Evolutionary conservation across 768 basidiomycete genomes (phyloP), one percentile per base, ranked within the genome.

Genomic region (Lentinula sp.): DNA sequence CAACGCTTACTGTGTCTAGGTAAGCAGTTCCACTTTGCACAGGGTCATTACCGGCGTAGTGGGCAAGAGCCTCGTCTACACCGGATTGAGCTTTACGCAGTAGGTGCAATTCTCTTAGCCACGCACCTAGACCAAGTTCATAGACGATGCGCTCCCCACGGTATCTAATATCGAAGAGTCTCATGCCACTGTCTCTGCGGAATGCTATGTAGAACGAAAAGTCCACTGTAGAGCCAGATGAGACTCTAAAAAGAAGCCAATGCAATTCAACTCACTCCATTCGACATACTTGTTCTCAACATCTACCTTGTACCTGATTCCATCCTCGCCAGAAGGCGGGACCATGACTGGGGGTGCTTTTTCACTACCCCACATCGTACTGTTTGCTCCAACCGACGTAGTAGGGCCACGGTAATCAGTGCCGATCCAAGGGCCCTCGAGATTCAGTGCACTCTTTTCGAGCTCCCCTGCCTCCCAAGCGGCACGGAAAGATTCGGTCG

Each of bases 111-210:
- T 5, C 3, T 28, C 3, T 28, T 28, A 40, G 31, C 4, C 3
- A 53, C 16, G 58, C 13, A 67, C 18, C 39, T 21, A 66, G 23
- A 5, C 71, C 57, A 57, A 78, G 74, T 68, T 84, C 81, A 61
- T 84, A 84, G 51, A 84, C 76, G 58, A 84, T 78, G 37, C 82
- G 70, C 62, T 82, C 80, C 21, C 75, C 74, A 39, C 59, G 49
- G 39, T 53, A 46, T 46, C 74, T 73, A 60, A 81, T 69, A 63
- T 78, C 74, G 71, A 76, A 79, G 16, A 78, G 66, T 57, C 71
- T 74, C 55, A 78, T 65, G 21, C 80, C 83, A 76, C 82, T 82
- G 62, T 84, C 83, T 34, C 81, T 67, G 48, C 81, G 79, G 67
- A 83, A 84, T 28, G 80, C 77, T 46, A 83, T 43, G 55, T 66